Evolutionary conservation across 2,329 filamentous ascomycete species (phyloP).

Genomic region (Zymoseptoria brevis): DNA sequence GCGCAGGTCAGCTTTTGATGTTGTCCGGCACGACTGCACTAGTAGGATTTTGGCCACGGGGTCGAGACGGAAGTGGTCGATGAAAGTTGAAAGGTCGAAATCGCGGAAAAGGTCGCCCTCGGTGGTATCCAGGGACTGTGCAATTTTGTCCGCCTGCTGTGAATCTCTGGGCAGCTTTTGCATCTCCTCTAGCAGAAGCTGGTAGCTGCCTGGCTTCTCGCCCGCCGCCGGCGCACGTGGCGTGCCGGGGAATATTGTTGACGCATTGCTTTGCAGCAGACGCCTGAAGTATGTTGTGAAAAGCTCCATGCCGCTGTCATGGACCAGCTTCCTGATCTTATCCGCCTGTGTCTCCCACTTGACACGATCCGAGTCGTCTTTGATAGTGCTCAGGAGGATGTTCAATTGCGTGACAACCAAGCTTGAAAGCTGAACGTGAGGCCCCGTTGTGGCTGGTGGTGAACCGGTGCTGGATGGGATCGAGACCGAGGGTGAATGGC

Average conservation of each 20-base stretch:
- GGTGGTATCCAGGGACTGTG: constrained; percentile 81
- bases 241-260: constrained; percentile 77
- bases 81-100: constrained; percentile 90
- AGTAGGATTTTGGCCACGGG: constrained; percentile 79
- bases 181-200: constrained; percentile 74
- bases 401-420: constrained; percentile 94
- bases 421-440: constrained; percentile 59
- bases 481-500: constrained; percentile 53
- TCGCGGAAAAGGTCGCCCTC: constrained; percentile 92
- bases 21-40: constrained; percentile 78
- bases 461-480: constrained; percentile 46
- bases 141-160: constrained; percentile 81
- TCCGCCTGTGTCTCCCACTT: constrained; percentile 92
- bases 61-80: constrained; percentile 93
- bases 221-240: constrained; percentile 48
- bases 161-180: constrained; percentile 73
- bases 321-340: constrained; percentile 89
- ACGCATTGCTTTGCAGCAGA: constrained; percentile 81
- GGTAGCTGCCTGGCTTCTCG: constrained; percentile 72
- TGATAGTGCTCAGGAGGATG: constrained; percentile 86
- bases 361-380: constrained; percentile 80
- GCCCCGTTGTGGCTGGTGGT: constrained; percentile 44
- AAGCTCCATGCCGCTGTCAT: constrained; percentile 99
- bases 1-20: constrained; percentile 71
- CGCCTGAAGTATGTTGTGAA: constrained; percentile 93